phyloP scores from a whole-genome alignment of 192 early-diverging fungal species.

The Allomyces javanicus region DNA sequence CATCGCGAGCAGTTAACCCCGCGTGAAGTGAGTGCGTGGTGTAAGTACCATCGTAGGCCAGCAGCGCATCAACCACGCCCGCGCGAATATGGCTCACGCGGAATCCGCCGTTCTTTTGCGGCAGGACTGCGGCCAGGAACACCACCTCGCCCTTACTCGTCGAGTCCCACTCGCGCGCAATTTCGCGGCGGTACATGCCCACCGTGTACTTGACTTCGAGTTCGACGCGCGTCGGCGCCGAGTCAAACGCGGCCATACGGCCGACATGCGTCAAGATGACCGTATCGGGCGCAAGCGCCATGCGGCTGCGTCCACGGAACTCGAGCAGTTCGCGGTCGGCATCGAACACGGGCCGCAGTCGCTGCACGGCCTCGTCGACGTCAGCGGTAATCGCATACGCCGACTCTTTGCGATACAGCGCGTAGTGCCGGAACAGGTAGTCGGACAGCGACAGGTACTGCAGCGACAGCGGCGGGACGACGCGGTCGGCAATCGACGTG shows the following conservation, averaged over 20 bases:
- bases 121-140: slow-evolving; percentile 49
- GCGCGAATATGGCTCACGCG: no score
- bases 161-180: slow-evolving; percentile 60
- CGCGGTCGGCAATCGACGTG: slow-evolving; percentile 11
- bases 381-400: slow-evolving; percentile 70
- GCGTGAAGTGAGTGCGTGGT: no score
- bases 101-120: no score
- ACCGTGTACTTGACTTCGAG: slow-evolving; percentile 63
- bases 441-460: slow-evolving; percentile 88
- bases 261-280: slow-evolving; percentile 16
- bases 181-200: slow-evolving; percentile 17
- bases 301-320: slow-evolving; percentile 88
- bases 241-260: background rate
- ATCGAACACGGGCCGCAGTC: slow-evolving; percentile 45
- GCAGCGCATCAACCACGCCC: no score
- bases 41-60: no score
- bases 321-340: slow-evolving; percentile 16
- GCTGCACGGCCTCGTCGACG: slow-evolving; percentile 65
- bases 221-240: slow-evolving; percentile 46
- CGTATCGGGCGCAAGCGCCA: slow-evolving; percentile 53
- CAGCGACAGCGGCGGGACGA: slow-evolving; percentile 74
- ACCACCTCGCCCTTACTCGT: slow-evolving; percentile 72
- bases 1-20: no score
- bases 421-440: slow-evolving; percentile 70
- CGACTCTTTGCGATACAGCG: slow-evolving; percentile 62